Evolutionary conservation across 2,329 filamentous ascomycete species (phyloP).

Genomic region (Alternaria sp.): DNA sequence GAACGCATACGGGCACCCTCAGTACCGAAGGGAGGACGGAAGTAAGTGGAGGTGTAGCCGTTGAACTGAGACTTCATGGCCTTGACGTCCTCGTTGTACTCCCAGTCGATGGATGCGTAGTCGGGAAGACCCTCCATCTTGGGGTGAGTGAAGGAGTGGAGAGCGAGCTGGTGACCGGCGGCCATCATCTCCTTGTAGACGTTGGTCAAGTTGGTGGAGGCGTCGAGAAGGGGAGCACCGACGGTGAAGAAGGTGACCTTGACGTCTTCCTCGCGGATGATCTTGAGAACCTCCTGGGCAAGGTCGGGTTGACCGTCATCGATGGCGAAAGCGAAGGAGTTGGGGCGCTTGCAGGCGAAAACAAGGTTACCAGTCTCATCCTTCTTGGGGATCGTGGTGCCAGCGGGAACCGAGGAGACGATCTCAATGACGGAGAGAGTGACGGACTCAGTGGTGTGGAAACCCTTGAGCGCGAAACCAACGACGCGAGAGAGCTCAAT

Average conservation of each 20-base stretch:
- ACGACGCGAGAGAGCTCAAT: constrained; percentile 65
- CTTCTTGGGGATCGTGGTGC: constrained; percentile 65
- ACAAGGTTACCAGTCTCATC: constrained; percentile 67
- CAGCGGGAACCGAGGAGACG: constrained; percentile 61
- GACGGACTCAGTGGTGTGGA: constrained; percentile 62
- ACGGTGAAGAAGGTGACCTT: constrained; percentile 77
- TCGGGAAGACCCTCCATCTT: constrained; percentile 67
- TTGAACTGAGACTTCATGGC: constrained; percentile 54
- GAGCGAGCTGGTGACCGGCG: constrained; percentile 71
- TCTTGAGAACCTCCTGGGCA: constrained; percentile 67
- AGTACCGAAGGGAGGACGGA: constrained; percentile 74
- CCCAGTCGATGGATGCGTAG: constrained; percentile 66
- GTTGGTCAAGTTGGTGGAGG: constrained; percentile 66
- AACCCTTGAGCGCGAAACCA: constrained; percentile 70
- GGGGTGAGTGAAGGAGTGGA: constrained; percentile 75
- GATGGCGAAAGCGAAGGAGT: constrained; percentile 76
- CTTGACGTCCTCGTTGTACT: constrained; percentile 65
- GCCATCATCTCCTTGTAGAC: constrained; percentile 70
- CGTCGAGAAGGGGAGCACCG: constrained; percentile 67
- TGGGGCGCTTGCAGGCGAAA: constrained; percentile 71
- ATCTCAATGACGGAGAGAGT: constrained; percentile 69
- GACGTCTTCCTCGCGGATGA: constrained; percentile 68
- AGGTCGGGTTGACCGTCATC: constrained; percentile 70
- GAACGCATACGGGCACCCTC: constrained; percentile 73
- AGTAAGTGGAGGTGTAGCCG: constrained; percentile 59